Base-by-base conservation (phyloP, 1,284 basidiomycete species). In the Marasmius tenuissimus region DNA sequence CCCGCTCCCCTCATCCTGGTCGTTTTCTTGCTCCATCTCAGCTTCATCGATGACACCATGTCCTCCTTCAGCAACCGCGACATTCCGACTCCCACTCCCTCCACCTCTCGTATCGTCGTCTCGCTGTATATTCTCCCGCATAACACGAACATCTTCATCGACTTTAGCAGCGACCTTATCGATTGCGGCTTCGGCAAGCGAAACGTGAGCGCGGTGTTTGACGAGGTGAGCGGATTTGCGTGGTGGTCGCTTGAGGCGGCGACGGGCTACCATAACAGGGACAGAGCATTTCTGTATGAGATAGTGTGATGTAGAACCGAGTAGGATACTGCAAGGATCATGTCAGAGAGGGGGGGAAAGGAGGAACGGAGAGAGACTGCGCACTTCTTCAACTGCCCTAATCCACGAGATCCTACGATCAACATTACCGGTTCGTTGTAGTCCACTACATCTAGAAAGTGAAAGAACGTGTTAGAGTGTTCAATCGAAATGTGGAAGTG, bases 241-340 rank as follows among this genome's bases (percentile, higher is more conserved):
- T 10, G 87, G 85, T 9, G 87, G 87, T 7, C 92, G 85, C 72
- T 92, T 92, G 68, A 95, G 85, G 5, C 93, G 82, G 54, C 93
- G 86, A 47, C 93, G 90, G 8, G 93, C 92, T 57, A 94, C 91
- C 94, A 96, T 96, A 61, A 96, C 94, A 2, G 93, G 96, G 0
- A 94, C 94, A 4, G 88, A 92, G 59, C 88, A 93, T 77, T 94
- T 95, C 78, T 95, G 95, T 49, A 98, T 94, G 55, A 98, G 87
- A 73, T 99, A 99, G 75, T 98, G 94, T 3, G 94, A 97, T 0
- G 96, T 98, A 3, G 94, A 97, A n/a, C 96, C 96, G 40, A 98
- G 88, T 6, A 98, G 82, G 70, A 98, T 97, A 27, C 96, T 95
- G 69, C 10, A 22, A 40, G 38, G 14, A 27, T 33, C 20, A 34